phyloP scores from a whole-genome alignment of 371 early-diverging fungal species.

The Coemansia sp. region DNA sequence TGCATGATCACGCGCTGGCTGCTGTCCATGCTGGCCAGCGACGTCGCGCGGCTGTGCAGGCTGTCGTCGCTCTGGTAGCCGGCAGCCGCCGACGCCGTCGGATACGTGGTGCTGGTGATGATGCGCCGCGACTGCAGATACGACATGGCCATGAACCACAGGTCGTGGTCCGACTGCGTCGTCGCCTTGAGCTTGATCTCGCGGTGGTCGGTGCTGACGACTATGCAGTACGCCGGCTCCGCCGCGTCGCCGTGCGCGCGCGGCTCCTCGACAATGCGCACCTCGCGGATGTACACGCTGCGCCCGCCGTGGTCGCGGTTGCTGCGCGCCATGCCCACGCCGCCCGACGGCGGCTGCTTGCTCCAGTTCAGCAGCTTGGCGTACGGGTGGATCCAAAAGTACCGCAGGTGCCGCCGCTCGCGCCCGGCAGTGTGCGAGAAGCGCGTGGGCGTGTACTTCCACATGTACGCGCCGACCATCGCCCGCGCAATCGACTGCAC shows the following conservation, averaged over 20 bases:
- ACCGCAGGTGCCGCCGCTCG: slow-evolving; percentile 66
- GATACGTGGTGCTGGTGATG: slow-evolving; percentile 50
- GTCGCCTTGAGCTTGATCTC: slow-evolving; percentile 71
- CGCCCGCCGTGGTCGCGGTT: slow-evolving; percentile 33
- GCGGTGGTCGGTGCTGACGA: slow-evolving; percentile 65
- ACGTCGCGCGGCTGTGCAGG: slow-evolving; percentile 34
- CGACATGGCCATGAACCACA: slow-evolving; percentile 62
- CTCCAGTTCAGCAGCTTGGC: slow-evolving; percentile 78
- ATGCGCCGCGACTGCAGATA: slow-evolving; percentile 51
- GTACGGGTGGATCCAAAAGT: slow-evolving; percentile 83
- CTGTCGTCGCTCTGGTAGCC: slow-evolving; percentile 35
- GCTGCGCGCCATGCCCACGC: slow-evolving; percentile 43
- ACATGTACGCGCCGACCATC: slow-evolving; percentile 75
- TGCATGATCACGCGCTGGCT: slow-evolving; percentile 31
- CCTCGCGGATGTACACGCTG: slow-evolving; percentile 60
- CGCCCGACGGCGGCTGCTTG: slow-evolving; percentile 59
- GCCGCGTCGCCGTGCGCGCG: slow-evolving; percentile 27
- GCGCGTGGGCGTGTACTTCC: slow-evolving; percentile 65
- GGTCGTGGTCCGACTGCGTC: slow-evolving; percentile 63
- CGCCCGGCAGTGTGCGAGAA: slow-evolving; percentile 54
- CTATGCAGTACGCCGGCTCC: slow-evolving; percentile 60
- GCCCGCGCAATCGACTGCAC: slow-evolving; percentile 73
- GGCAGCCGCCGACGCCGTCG: slow-evolving; percentile 13
- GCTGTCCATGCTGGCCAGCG: slow-evolving; percentile 27
- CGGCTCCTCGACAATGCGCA: slow-evolving; percentile 58